Base-by-base conservation (phyloP, 768 basidiomycete genomes). In the Pleurotus platypus region DNA sequence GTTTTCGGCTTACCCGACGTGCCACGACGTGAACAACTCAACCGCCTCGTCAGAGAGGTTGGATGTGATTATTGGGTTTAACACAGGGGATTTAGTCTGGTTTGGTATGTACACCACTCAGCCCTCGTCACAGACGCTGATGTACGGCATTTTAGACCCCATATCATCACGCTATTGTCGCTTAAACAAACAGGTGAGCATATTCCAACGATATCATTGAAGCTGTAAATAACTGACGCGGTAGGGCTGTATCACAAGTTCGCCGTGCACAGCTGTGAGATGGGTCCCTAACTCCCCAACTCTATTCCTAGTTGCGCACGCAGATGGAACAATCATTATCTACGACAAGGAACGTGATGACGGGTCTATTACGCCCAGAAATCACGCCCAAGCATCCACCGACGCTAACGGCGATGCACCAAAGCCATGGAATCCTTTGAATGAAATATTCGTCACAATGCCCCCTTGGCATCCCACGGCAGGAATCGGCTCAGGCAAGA, bases 11-110 rank as follows among this genome's bases (percentile, higher is more conserved):
- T 81, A 88, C 63, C 94, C 93, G 4, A 97, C 95, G 1, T 95
- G 94, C 67, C 92, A 96, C 68, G 88, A 93, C 64, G 85, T 96
- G 27, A 96, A 97, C 62, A 69, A 77, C 4, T 70, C 82, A 1
- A 97, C 95, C 1, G 85, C 90, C 5, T 87, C 85, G 2, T 73
- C 87, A 9, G 87, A 93, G 42, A 83, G 85, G 45, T 72, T 98
- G 35, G 95, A 98, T 64, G 78, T 97, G 5, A 81, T 98, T 58
- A 89, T 98, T 64, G 97, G 96, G 4, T 98, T 97, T 67, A 81
- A 77, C 60, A 91, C 94, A 0, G 97, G 97, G n/a, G 97, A 99
- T 73, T 76, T 99, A 38, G 73, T 98, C 49, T 98, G 97, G 97
- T 78, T 98, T 56, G 95, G 95, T 90, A 60, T 61, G 80, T 69